Base-by-base conservation (phyloP, 805 yeast genomes). In the Cyberlindnera maclurae region DNA sequence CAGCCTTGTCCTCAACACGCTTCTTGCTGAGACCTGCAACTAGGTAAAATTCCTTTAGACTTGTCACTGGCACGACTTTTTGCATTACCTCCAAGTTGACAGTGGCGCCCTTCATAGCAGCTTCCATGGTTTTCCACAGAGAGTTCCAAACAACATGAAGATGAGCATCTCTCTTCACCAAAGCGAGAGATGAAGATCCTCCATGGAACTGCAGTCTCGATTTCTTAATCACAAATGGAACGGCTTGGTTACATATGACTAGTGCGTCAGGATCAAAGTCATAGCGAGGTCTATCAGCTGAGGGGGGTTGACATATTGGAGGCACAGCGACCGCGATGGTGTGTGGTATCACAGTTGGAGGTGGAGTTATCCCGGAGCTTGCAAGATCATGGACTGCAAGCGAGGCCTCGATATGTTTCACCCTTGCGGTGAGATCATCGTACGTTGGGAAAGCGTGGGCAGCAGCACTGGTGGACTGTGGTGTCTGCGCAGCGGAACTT, bases 171-270 rank as follows among this genome's bases (percentile, higher is more conserved):
- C 65, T 73, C 39, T 65, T 64, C 38, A 75, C 54, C 18, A 71
- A 40, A 0, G 80, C 56, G 4, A 69, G 46, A 69, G 77, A 70
- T 1, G 78, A 55, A 27, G 74, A 62, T 0, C 81, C 76, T 1
- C 81, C 82, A 53, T 65, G 69, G 46, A 68, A 67, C 42, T 64
- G 63, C 26, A 68, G 55, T 31, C 74, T 55, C 4, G 67, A 58
- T 35, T 62, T 66, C 20, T 62, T 62, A 13, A 64, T 43, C 37
- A 65, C 55, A 39, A 73, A 60, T 0, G 81, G 70, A 4, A 65
- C 45, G 45, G 63, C 63, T 2, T 71, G 72, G 42, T 63, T 68
- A 26, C 74, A 59, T 37, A 70, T 63, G 6, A 75, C 57, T 1
- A 41, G 40, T 11, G 68, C 75, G 15, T 62, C 52, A 0, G 57